Percentiles rank a stretch among this genome's conserved stretches.
phyloP scores from a whole-genome alignment of 495 filamentous ascomycete genomes.

The Cairneyella variabilis region DNA sequence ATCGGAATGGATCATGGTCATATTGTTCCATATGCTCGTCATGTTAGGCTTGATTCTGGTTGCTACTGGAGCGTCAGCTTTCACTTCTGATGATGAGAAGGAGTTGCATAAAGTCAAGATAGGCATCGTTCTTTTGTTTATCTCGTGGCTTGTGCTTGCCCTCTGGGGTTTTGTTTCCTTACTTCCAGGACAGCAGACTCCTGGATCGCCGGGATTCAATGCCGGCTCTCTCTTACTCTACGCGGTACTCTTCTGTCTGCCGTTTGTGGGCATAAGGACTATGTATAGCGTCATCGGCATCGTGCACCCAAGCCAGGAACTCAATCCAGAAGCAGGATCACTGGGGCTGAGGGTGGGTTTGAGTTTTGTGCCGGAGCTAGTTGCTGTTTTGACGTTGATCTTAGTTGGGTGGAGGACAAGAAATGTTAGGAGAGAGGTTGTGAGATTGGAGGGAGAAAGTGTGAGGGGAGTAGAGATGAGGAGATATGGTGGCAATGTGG shows the following conservation, averaged over 20 bases:
- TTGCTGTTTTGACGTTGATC: conserved; percentile 26
- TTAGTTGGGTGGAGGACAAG: conserved; percentile 22
- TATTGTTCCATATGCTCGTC: neutral
- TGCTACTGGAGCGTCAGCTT: conserved; percentile 27
- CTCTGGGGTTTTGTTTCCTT: conserved; percentile 23
- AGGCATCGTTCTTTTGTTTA: conserved; percentile 31
- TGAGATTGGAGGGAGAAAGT: no score
- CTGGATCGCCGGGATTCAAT: neutral
- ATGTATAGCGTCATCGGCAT: conserved; percentile 29
- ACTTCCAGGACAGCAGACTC: conserved; percentile 1
- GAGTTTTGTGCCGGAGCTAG: conserved; percentile 31
- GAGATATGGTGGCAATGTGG: no score
- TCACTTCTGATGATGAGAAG: conserved; percentile 19
- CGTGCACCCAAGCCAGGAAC: conserved; percentile 16
- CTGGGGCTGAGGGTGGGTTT: conserved; percentile 28
- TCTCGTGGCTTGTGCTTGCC: conserved; percentile 32
- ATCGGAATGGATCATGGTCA: neutral
- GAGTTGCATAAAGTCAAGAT: conserved; percentile 28
- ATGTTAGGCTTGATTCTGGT: conserved; percentile 23
- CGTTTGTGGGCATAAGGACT: conserved; percentile 28
- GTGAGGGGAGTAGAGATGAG: no score
- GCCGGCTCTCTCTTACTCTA: conserved; percentile 25
- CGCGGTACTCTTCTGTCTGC: conserved; percentile 27
- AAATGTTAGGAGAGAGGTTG: neutral
- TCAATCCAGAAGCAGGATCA: conserved; percentile 26